A percentile compares a stretch with the other conserved stretches of the same genome.
Conservation (phyloP, 768 basidiomycete species). For the Lactarius tabidus region DNA sequence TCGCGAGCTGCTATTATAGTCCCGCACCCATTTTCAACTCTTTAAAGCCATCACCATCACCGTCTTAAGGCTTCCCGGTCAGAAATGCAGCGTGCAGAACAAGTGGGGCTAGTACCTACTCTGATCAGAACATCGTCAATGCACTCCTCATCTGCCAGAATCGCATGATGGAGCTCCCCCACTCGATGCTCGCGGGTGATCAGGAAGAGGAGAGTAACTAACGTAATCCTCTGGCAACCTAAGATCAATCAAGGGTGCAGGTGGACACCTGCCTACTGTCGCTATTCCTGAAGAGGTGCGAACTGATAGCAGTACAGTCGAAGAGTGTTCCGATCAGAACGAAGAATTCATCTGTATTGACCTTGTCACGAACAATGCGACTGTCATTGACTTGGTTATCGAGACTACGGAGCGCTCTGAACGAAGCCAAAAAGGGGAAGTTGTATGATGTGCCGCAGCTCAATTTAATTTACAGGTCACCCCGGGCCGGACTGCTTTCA, state of each 20-base stretch:
- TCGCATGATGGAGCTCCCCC: background rate
- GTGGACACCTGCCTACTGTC: background rate
- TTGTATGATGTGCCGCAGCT: background rate
- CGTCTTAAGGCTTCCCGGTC: background rate
- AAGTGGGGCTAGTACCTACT: background rate
- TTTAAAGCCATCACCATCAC: background rate
- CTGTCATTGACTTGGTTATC: background rate
- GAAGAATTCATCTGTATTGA: background rate
- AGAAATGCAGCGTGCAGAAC: background rate
- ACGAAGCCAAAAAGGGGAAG: background rate
- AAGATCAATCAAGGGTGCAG: too few relatives aligned
- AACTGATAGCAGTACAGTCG: background rate
- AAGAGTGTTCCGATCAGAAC: background rate
- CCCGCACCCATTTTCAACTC: background rate
- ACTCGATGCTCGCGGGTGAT: conserved; percentile 14
- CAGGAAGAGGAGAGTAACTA: background rate
- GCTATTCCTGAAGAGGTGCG: background rate
- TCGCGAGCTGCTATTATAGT: background rate
- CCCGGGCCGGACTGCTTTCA: background rate
- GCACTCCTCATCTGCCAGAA: background rate
- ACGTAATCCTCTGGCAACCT: background rate
- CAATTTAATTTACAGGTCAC: too few relatives aligned
- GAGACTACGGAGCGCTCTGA: background rate
- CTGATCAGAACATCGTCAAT: background rate
- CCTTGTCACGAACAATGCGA: background rate